These are phyloP conservation scores for Metschnikowia aberdeeniae DNA, from an alignment of 805 yeast genomes.

Conservation along the genomic window DNA sequence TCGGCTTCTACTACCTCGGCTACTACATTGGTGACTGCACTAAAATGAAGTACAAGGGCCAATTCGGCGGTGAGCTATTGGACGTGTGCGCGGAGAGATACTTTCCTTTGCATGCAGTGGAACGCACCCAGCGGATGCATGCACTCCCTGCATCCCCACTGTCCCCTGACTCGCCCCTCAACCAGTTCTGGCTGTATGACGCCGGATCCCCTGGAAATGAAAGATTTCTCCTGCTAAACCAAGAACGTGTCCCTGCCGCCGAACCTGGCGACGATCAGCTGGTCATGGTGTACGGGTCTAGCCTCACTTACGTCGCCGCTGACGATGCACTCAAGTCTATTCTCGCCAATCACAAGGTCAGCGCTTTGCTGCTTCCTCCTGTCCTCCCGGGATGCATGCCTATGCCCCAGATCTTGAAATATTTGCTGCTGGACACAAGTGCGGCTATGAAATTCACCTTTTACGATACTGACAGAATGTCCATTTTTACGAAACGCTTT, in stretches of 20 bases:
- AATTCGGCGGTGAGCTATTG: constrained; percentile 71
- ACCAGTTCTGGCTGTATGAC: constrained; percentile 3
- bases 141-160: neutral
- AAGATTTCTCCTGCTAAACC: neutral
- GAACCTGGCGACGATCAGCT: neutral
- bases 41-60: constrained; percentile 78
- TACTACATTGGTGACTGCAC: constrained; percentile 73
- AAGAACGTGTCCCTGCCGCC: neutral
- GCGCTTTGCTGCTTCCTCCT: constrained; percentile 26
- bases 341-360: constrained; percentile 11
- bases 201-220: constrained; percentile 1
- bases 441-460: constrained; percentile 7
- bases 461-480: constrained; percentile 17
- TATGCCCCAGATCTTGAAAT: constrained; percentile 38
- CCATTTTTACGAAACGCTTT: constrained; percentile 19
- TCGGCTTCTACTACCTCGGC: constrained; percentile 70
- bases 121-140: constrained; percentile 3
- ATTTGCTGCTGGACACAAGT: constrained; percentile 18
- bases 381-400: constrained; percentile 53
- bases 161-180: neutral
- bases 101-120: constrained; percentile 33
- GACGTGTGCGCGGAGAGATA: constrained; percentile 50
- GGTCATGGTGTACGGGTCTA: constrained; percentile 4
- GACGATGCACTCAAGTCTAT: constrained; percentile 14
- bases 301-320: constrained; percentile 18